Percentiles rank a stretch among this genome's conserved stretches.
These are phyloP conservation scores for Cucumis hystrix DNA, from an alignment of 306 rosid species.

Conservation along the genomic window DNA sequence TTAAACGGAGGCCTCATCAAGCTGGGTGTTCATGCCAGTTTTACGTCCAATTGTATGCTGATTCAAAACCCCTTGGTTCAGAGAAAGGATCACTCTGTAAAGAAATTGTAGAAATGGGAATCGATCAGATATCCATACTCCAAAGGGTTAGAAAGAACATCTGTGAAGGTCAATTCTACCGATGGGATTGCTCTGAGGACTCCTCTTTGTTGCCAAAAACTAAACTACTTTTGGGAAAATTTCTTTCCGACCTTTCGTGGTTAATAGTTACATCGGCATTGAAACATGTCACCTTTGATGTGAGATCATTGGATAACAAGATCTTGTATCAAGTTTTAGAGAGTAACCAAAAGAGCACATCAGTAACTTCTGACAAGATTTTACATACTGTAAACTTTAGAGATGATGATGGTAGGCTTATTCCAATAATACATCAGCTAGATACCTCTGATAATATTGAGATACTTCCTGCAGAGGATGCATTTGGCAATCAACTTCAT, in stretches of 20 bases:
- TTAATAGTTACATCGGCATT: conserved; percentile 47
- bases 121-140: conserved; percentile 50
- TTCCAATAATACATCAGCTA: conserved; percentile 38
- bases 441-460: conserved; percentile 13
- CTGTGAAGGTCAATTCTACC: conserved; percentile 36
- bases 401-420: conserved; percentile 27
- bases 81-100: conserved; percentile 48
- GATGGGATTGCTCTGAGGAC: conserved; percentile 69
- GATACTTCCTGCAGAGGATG: conserved; percentile 10
- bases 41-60: conserved; percentile 54
- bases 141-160: conserved; percentile 42
- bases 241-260: conserved; percentile 68
- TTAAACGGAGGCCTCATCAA: conserved; percentile 68
- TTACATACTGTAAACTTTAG: conserved; percentile 39
- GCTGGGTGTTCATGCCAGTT: conserved; percentile 54
- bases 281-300: conserved; percentile 43
- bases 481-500: conserved; percentile 15
- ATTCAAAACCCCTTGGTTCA: conserved; percentile 69
- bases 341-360: conserved; percentile 11
- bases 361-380: conserved; percentile 16
- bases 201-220: conserved; percentile 41
- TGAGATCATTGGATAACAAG: conserved; percentile 55
- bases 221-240: conserved; percentile 53
- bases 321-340: conserved; percentile 53
- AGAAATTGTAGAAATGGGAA: conserved; percentile 38